Evolutionary conservation across 2,329 filamentous ascomycete genomes (phyloP).

Genomic region (Cladosporium cucumerinum): DNA sequence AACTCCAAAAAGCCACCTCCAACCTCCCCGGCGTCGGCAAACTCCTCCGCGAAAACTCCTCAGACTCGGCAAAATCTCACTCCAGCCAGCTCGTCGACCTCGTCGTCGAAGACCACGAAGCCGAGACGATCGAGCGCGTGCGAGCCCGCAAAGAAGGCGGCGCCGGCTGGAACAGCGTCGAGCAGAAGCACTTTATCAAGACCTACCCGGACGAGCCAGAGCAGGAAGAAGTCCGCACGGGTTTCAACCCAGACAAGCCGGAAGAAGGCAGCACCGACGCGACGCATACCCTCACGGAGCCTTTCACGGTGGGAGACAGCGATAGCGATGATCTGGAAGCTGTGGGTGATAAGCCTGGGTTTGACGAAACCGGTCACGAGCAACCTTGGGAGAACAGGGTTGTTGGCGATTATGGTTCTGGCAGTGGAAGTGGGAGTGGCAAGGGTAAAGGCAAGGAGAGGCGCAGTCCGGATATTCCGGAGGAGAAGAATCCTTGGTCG

Average conservation of each 20-base stretch:
- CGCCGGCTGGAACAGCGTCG: slow-evolving; percentile 56
- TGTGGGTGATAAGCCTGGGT: slow-evolving; percentile 20
- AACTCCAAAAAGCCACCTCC: slow-evolving; percentile 23
- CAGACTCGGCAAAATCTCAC: slow-evolving; percentile 45
- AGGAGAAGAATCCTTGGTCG: slow-evolving; percentile 16
- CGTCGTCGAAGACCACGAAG: slow-evolving; percentile 61
- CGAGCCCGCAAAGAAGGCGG: slow-evolving; percentile 61
- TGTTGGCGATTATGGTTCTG: not conserved
- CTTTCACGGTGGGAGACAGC: slow-evolving; percentile 43
- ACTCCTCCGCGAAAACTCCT: slow-evolving; percentile 48
- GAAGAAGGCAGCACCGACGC: slow-evolving; percentile 43
- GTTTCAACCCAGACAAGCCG: slow-evolving; percentile 51
- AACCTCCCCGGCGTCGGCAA: slow-evolving; percentile 34
- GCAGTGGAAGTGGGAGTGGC: slow-evolving; percentile 6
- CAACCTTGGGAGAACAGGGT: slow-evolving; percentile 32
- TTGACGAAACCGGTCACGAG: slow-evolving; percentile 26
- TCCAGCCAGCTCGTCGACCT: slow-evolving; percentile 64
- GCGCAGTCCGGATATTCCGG: slow-evolving; percentile 8
- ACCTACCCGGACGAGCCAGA: slow-evolving; percentile 48
- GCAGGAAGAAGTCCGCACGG: slow-evolving; percentile 52
- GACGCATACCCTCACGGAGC: slow-evolving; percentile 44
- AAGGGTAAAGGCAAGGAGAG: slow-evolving; percentile 10
- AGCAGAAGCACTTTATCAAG: slow-evolving; percentile 55
- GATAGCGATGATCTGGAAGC: slow-evolving; percentile 33
- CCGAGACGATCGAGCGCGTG: slow-evolving; percentile 61